Percentiles rank a stretch among this genome's conserved stretches.
These are phyloP conservation scores for Thalassiosira hispida DNA, from an alignment of 352 stramenopile genomes.

Conservation along the genomic window DNA sequence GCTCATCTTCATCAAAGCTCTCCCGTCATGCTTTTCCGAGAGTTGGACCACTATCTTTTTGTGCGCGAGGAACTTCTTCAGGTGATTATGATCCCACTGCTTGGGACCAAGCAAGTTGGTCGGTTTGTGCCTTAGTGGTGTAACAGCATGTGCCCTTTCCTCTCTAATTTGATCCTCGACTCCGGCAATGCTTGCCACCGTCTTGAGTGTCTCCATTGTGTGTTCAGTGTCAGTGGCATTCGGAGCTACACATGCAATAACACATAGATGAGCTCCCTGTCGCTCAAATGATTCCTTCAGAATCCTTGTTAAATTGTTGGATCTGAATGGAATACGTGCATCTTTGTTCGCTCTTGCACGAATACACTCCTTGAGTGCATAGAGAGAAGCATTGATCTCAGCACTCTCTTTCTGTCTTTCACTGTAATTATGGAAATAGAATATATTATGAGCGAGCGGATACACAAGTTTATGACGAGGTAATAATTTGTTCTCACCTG, in stretches of 20 bases:
- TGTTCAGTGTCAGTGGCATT: constrained; percentile 74
- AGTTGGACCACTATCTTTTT: constrained; percentile 51
- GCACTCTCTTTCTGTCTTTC: constrained; percentile 62
- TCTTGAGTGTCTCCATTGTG: constrained; percentile 65
- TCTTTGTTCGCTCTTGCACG: constrained; percentile 46
- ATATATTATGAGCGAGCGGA: neutral
- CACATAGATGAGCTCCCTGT: constrained; percentile 49
- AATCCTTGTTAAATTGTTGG: constrained; percentile 58
- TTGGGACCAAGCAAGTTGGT: constrained; percentile 23
- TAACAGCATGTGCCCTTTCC: constrained; percentile 41
- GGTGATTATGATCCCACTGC: constrained; percentile 35
- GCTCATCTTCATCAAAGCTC: constrained; percentile 55
- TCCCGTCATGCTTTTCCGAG: constrained; percentile 42
- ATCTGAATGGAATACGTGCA: constrained; percentile 52
- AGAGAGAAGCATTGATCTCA: constrained; percentile 70
- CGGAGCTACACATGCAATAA: constrained; percentile 65
- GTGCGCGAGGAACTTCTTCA: constrained; percentile 41
- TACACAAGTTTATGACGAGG: neutral
- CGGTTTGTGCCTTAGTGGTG: neutral
- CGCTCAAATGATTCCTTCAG: constrained; percentile 63
- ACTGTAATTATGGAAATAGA: neutral
- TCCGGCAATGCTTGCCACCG: constrained; percentile 49
- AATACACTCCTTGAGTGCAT: constrained; percentile 65
- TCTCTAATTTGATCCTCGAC: constrained; percentile 52
- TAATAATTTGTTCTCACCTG: constrained; percentile 14